phyloP scores from a whole-genome alignment of 2,329 filamentous ascomycete genomes.

The Aspergillus sojae region DNA sequence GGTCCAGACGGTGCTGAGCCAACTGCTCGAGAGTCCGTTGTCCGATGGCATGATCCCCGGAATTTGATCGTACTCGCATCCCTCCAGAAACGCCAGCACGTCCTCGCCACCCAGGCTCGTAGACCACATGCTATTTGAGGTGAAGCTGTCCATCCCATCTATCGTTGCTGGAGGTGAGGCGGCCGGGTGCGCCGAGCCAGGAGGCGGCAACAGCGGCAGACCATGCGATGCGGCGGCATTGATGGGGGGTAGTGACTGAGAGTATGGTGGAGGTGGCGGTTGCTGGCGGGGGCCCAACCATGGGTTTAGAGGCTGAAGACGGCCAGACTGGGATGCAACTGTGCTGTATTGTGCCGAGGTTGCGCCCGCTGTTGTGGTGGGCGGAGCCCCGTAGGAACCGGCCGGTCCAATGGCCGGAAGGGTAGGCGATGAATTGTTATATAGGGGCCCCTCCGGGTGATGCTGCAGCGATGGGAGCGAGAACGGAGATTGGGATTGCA shows the following conservation, averaged over 20 bases:
- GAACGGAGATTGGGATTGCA: constrained; percentile 39
- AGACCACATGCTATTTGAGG: constrained; percentile 30
- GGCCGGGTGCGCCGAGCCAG: constrained; percentile 34
- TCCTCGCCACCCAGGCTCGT: constrained; percentile 43
- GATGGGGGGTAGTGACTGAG: constrained; percentile 43
- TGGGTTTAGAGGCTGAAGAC: constrained; percentile 44
- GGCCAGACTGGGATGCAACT: constrained; percentile 31
- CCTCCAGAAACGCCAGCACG: constrained; percentile 41
- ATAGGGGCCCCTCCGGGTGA: constrained; percentile 34
- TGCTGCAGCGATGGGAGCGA: constrained; percentile 40
- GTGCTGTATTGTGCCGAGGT: constrained; percentile 32
- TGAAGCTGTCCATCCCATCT: constrained; percentile 27
- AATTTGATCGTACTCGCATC: constrained; percentile 35
- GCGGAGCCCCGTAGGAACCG: constrained; percentile 24
- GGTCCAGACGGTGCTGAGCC: constrained; percentile 41
- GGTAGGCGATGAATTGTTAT: constrained; percentile 34
- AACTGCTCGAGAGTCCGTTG: constrained; percentile 36
- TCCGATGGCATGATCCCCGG: constrained; percentile 32
- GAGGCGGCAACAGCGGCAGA: constrained; percentile 40
- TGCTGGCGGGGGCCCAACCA: constrained; percentile 39
- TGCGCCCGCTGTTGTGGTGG: constrained; percentile 20
- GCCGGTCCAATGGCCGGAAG: constrained; percentile 34
- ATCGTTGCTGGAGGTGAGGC: constrained; percentile 35
- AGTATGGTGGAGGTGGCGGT: constrained; percentile 36
- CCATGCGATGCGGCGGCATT: constrained; percentile 35